phyloP scores from a whole-genome alignment of 1,284 basidiomycete genomes.

The Meira miltonrushii region DNA sequence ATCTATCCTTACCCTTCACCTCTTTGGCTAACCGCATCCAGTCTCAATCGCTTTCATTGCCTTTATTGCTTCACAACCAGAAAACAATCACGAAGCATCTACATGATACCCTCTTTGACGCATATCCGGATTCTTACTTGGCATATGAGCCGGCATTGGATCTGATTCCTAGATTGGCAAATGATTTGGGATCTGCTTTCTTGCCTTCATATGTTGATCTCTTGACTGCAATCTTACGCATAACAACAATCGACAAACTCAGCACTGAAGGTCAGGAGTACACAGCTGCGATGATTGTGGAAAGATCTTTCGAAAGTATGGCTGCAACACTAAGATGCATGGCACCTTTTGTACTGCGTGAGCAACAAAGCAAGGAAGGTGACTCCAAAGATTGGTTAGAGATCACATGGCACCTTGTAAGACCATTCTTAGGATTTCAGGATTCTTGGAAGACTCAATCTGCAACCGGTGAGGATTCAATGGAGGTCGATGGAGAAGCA shows the following conservation, averaged over 20 bases:
- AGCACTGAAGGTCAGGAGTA: slow-evolving; percentile 43
- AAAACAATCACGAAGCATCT: slow-evolving; percentile 25
- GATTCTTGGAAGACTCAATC: slow-evolving; percentile 13
- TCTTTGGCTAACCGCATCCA: slow-evolving; percentile 27
- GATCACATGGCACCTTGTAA: slow-evolving; percentile 35
- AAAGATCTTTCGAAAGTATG: slow-evolving; percentile 44
- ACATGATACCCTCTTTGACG: slow-evolving; percentile 16
- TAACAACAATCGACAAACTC: slow-evolving; percentile 39
- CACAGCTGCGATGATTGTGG: slow-evolving; percentile 44
- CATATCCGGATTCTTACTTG: slow-evolving; percentile 24
- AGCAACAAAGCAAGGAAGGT: slow-evolving; percentile 12
- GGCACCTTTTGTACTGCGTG: slow-evolving; percentile 37
- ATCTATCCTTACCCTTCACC: slow-evolving; percentile 46
- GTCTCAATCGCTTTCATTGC: slow-evolving; percentile 35
- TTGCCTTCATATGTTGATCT: slow-evolving; percentile 42
- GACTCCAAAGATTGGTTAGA: slow-evolving; percentile 18
- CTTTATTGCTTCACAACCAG: slow-evolving; percentile 46
- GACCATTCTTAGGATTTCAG: slow-evolving; percentile 34
- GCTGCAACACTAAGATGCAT: slow-evolving; percentile 45
- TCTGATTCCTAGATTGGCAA: slow-evolving; percentile 47
- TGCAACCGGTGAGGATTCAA: slow-evolving; percentile 14
- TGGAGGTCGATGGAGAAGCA: slow-evolving; percentile 1
- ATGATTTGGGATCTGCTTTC: slow-evolving; percentile 46
- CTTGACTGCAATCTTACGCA: slow-evolving; percentile 35
- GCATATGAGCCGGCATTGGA: slow-evolving; percentile 48